Percentiles rank a stretch among this genome's conserved stretches.
Conservation (phyloP, 768 basidiomycete species). For the Tricholoma matsutake region DNA sequence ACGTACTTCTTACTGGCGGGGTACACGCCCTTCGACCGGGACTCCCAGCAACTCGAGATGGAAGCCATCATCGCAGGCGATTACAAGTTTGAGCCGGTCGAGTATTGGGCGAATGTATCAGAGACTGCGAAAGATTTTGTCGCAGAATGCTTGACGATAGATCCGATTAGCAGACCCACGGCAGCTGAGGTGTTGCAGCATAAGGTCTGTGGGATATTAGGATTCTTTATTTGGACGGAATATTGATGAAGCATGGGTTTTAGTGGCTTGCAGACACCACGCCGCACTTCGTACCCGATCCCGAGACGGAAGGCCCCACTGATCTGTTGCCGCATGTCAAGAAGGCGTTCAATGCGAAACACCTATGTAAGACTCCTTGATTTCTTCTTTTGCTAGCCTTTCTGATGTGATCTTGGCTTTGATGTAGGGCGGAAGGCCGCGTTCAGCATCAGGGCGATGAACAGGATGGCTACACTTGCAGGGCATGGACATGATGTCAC, state of each 20-base stretch:
- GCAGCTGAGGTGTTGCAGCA: constrained; percentile 73
- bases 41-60: constrained; percentile 86
- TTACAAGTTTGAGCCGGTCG: constrained; percentile 78
- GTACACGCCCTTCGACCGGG: constrained; percentile 97
- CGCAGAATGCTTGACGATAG: constrained; percentile 74
- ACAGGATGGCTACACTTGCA: constrained; percentile 67
- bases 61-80: constrained; percentile 92
- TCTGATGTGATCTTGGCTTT: constrained; percentile 5
- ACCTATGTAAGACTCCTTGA: constrained; percentile 59
- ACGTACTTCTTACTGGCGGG: constrained; percentile 91
- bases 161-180: constrained; percentile 78
- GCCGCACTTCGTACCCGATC: constrained; percentile 71
- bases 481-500: constrained; percentile 40
- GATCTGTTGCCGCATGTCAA: constrained; percentile 88
- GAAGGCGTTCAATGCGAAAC: constrained; percentile 85
- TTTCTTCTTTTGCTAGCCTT: constrained; percentile 1
- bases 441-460: constrained; percentile 81
- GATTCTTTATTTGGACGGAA: neutral
- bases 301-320: constrained; percentile 55
- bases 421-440: constrained; percentile 82
- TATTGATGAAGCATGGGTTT: neutral
- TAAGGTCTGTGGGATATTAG: constrained; percentile 31
- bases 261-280: constrained; percentile 70
- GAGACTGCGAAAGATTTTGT: constrained; percentile 85
- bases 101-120: constrained; percentile 87